These are phyloP conservation scores for Schwanniomyces vanrijiae DNA, from an alignment of 805 yeast genomes.

Conservation along the genomic window DNA sequence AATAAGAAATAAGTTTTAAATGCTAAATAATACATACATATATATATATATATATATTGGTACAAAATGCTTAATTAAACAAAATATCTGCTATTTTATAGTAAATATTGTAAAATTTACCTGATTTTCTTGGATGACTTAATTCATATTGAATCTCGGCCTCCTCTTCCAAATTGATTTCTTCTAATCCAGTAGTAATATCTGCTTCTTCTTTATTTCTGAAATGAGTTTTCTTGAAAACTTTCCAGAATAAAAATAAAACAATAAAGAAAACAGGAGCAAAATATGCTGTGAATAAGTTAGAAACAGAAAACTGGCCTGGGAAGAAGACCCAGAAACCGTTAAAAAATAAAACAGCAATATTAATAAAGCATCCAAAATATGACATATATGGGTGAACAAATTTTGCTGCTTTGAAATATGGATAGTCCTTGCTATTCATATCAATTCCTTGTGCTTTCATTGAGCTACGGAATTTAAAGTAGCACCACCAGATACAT, in stretches of 20 bases:
- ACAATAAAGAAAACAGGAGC: slow-evolving; percentile 31
- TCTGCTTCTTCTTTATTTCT: slow-evolving; percentile 33
- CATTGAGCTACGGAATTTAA: slow-evolving; percentile 63
- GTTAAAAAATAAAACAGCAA: slow-evolving; percentile 31
- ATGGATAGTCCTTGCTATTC: slow-evolving; percentile 25
- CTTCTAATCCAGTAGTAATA: slow-evolving; percentile 31
- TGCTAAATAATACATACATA: neutral
- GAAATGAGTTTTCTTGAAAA: slow-evolving; percentile 28
- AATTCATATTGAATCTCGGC: slow-evolving; percentile 20
- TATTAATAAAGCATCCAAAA: slow-evolving; percentile 21
- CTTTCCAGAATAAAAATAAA: slow-evolving; percentile 32
- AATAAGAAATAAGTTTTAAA: neutral
- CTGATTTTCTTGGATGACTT: slow-evolving; percentile 18
- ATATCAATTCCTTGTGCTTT: slow-evolving; percentile 60
- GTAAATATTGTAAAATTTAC: slow-evolving; percentile 19
- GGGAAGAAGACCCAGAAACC: slow-evolving; percentile 46
- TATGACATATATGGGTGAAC: slow-evolving; percentile 27
- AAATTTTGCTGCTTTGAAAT: slow-evolving; percentile 19
- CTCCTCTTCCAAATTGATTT: slow-evolving; percentile 37
- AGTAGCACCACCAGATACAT: slow-evolving; percentile 64
- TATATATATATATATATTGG: neutral
- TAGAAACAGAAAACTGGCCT: slow-evolving; percentile 30
- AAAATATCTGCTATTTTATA: slow-evolving; percentile 20
- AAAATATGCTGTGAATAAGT: slow-evolving; percentile 37
- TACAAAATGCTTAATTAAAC: slow-evolving; percentile 14